A percentile compares a stretch with the other conserved stretches of the same genome.
Conservation (phyloP, 2,329 filamentous ascomycete genomes). For the Cercospora berteroae region DNA sequence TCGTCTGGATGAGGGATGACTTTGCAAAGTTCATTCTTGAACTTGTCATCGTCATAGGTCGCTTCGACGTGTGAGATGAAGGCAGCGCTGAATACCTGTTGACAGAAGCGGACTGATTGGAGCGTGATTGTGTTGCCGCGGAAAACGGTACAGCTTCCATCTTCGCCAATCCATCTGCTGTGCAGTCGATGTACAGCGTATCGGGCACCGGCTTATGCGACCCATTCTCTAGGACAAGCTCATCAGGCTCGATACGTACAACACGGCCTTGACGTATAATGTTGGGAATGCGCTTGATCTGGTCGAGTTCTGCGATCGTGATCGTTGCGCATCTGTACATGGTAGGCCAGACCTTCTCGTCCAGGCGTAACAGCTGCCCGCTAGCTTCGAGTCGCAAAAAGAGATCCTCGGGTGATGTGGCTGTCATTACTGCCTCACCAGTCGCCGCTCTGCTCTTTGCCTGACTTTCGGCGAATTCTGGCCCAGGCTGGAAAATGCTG, state of each 20-base stretch:
- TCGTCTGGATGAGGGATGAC: conserved; percentile 22
- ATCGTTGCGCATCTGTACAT: conserved; percentile 25
- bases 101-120: conserved; percentile 24
- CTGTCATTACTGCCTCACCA: conserved; percentile 7
- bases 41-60: conserved; percentile 11
- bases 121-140: conserved; percentile 20
- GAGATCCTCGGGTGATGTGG: conserved; percentile 18
- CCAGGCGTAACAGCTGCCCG: conserved; percentile 5
- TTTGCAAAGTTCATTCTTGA: conserved; percentile 21
- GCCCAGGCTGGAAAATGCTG: conserved; percentile 10
- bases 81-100: conserved; percentile 27
- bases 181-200: conserved; percentile 27
- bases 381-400: conserved; percentile 13
- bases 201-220: not conserved
- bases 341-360: conserved; percentile 15
- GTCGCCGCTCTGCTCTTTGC: not conserved
- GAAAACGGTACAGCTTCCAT: conserved; percentile 20
- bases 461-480: not conserved
- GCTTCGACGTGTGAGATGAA: conserved; percentile 27
- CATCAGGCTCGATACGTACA: conserved; percentile 1
- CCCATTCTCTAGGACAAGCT: conserved; percentile 18
- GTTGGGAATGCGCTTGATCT: conserved; percentile 17
- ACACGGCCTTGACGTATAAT: conserved; percentile 22
- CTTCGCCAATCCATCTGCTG: conserved; percentile 20
- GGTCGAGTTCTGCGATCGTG: conserved; percentile 19